Percentiles rank a stretch among this genome's conserved stretches.
Conservation (phyloP, 1,139 yeast genomes). For the Blastobotrys illinoisensis region DNA sequence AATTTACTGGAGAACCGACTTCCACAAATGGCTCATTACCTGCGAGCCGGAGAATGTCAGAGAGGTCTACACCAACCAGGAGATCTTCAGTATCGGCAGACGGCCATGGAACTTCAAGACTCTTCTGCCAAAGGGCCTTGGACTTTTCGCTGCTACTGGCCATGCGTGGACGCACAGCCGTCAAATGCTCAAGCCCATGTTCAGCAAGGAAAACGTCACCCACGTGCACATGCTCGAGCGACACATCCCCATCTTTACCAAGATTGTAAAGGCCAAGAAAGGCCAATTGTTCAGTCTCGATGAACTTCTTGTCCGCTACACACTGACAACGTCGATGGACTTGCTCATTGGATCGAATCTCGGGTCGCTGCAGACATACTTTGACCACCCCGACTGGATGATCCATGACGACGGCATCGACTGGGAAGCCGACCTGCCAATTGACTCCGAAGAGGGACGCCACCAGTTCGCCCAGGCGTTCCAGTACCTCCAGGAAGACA, state of each 20-base stretch:
- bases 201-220: background rate
- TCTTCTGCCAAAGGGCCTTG: background rate
- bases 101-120: background rate
- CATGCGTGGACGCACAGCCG: background rate
- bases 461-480: conserved; percentile 11
- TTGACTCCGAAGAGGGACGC: conserved; percentile 8
- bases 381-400: conserved; percentile 2
- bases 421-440: conserved; percentile 6
- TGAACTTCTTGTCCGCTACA: conserved; percentile 10
- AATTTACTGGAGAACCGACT: background rate
- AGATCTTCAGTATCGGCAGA: background rate
- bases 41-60: background rate
- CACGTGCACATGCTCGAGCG: background rate
- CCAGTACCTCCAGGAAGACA: conserved; percentile 5
- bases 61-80: background rate
- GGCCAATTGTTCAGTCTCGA: conserved; percentile 1
- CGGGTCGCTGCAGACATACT: conserved; percentile 8
- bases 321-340: conserved; percentile 12
- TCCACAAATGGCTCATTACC: background rate
- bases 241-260: background rate
- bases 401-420: conserved; percentile 1
- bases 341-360: conserved; percentile 11
- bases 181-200: conserved; percentile 1
- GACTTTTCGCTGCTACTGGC: background rate
- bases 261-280: background rate